A percentile compares a stretch with the other conserved stretches of the same genome.
Conservation (phyloP, 495 filamentous ascomycete species). For the Neurospora africana region DNA sequence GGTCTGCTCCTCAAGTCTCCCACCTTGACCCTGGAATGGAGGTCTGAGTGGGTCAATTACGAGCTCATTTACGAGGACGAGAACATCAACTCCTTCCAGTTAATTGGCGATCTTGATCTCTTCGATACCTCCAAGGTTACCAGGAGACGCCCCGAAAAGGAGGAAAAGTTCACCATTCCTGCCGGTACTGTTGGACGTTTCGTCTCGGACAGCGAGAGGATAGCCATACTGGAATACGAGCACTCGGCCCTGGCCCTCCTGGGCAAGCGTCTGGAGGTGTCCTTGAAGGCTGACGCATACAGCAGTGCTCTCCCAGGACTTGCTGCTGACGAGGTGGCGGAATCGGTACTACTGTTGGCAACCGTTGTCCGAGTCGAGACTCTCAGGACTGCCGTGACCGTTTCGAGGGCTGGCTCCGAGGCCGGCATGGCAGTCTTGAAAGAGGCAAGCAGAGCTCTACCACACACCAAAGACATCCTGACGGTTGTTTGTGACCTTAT, state of each 20-base stretch:
- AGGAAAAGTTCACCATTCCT: constrained; percentile 43
- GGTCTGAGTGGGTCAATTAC: constrained; percentile 52
- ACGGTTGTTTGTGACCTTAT: constrained; percentile 74
- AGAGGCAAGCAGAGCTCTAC: constrained; percentile 62
- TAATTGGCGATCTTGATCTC: constrained; percentile 43
- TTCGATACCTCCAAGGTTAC: constrained; percentile 30
- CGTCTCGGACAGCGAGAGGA: constrained; percentile 47
- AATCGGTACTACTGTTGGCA: constrained; percentile 31
- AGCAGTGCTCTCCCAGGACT: constrained; percentile 25
- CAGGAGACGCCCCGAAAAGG: constrained; percentile 18
- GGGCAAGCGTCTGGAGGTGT: constrained; percentile 57
- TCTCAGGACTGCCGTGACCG: constrained; percentile 15
- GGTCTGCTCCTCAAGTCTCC: constrained; percentile 51
- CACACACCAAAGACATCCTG: constrained; percentile 65
- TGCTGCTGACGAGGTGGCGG: constrained; percentile 25
- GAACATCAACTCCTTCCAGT: constrained; percentile 55
- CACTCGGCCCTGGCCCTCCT: constrained; percentile 73
- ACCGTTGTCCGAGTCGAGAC: constrained; percentile 31
- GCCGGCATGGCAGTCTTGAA: constrained; percentile 45
- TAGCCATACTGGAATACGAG: constrained; percentile 50
- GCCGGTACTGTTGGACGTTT: constrained; percentile 60
- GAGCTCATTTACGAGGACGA: constrained; percentile 72
- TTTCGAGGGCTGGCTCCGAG: constrained; percentile 20
- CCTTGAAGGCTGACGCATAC: constrained; percentile 32
- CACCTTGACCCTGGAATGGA: constrained; percentile 56